These are phyloP conservation scores for Trypanosoma conorhini DNA, from an alignment of 208 protist species.

Conservation along the genomic window DNA sequence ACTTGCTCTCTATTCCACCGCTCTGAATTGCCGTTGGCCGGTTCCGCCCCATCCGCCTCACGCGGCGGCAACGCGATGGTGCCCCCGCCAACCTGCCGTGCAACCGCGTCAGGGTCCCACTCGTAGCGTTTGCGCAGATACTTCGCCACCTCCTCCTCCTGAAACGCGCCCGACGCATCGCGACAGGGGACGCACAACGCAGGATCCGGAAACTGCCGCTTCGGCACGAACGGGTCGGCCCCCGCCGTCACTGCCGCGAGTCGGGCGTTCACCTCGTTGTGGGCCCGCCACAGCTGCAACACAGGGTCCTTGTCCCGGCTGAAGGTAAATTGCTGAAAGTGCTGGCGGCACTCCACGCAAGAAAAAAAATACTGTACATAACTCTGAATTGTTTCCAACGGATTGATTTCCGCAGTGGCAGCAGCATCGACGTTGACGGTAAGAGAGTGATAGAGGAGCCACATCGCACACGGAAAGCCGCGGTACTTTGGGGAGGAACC, in stretches of 20 bases:
- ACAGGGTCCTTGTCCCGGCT: slow-evolving; percentile 29
- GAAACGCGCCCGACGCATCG: slow-evolving; percentile 10
- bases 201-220: slow-evolving; percentile 44
- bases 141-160: not conserved
- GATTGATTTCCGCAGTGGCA: slow-evolving; percentile 17
- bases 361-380: slow-evolving; percentile 67
- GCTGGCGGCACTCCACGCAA: slow-evolving; percentile 51
- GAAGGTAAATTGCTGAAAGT: slow-evolving; percentile 56
- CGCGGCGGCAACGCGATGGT: not conserved
- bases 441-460: slow-evolving; percentile 77
- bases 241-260: slow-evolving; percentile 29
- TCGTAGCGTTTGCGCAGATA: slow-evolving; percentile 34
- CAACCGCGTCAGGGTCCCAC: slow-evolving; percentile 38
- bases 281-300: slow-evolving; percentile 69
- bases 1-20: slow-evolving; percentile 1
- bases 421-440: slow-evolving; percentile 31
- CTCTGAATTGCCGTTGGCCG: not conserved
- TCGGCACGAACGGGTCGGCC: slow-evolving; percentile 63
- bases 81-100: not conserved
- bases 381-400: slow-evolving; percentile 48
- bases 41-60: too few relatives aligned
- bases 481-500: slow-evolving; percentile 61
- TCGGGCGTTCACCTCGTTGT: slow-evolving; percentile 67
- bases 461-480: slow-evolving; percentile 73
- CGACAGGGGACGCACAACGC: slow-evolving; percentile 42